A percentile compares a stretch with the other conserved stretches of the same genome.
Evolutionary conservation across 345 rosid species (phyloP).

Genomic region (Aquilaria yunnanensis): DNA sequence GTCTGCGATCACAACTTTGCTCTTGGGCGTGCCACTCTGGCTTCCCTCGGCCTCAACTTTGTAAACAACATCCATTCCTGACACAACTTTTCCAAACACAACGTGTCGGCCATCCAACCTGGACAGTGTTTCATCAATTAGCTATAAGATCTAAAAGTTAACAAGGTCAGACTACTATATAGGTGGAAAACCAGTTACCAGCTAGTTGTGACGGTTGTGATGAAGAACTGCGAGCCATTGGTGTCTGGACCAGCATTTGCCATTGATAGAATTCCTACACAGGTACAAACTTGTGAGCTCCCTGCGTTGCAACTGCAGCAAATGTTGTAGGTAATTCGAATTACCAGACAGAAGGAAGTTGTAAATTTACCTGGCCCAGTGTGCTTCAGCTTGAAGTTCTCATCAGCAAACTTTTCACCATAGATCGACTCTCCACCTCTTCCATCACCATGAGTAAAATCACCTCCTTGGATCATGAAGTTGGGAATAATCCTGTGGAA

Average conservation of each 20-base stretch:
- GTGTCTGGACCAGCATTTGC: slow-evolving; percentile 93
- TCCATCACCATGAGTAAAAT: slow-evolving; percentile 91
- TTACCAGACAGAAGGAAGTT: not conserved
- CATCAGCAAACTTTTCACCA: slow-evolving; percentile 91
- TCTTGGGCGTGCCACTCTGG: slow-evolving; percentile 80
- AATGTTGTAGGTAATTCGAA: not conserved
- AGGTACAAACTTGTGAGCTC: not conserved
- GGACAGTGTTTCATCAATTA: slow-evolving; percentile 10
- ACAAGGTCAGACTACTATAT: not conserved
- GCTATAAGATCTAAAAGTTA: not conserved
- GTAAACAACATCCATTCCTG: slow-evolving; percentile 95
- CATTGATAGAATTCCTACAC: slow-evolving; percentile 76
- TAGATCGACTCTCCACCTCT: slow-evolving; percentile 97
- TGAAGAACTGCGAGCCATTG: slow-evolving; percentile 94
- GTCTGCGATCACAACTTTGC: slow-evolving; percentile 79
- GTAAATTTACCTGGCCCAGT: slow-evolving; percentile 68
- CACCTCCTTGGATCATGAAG: slow-evolving; percentile 97
- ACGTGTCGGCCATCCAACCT: slow-evolving; percentile 98
- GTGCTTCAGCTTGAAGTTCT: slow-evolving; percentile 95
- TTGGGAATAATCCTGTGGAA: slow-evolving; percentile 97
- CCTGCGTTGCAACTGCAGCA: no score
- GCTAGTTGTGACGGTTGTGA: slow-evolving; percentile 85
- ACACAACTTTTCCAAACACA: slow-evolving; percentile 91
- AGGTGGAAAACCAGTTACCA: slow-evolving; percentile 38
- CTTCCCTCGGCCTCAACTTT: slow-evolving; percentile 90